phyloP scores from a whole-genome alignment of 176 grass and related monocot species.

The Oryza longistaminata region DNA sequence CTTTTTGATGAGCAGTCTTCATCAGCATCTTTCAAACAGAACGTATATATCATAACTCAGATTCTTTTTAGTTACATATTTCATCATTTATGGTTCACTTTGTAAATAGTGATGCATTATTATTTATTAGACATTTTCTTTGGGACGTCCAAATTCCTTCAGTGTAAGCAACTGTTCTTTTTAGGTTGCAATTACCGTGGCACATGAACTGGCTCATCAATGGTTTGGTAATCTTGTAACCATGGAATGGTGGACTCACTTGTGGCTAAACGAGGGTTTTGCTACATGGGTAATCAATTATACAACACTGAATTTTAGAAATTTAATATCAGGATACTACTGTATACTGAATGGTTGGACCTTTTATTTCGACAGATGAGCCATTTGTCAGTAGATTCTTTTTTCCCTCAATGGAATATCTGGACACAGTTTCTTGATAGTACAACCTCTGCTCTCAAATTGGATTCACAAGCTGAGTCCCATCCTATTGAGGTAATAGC shows the following conservation, averaged over 20 bases:
- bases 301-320: neutral
- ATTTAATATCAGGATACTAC: neutral
- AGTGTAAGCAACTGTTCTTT: slow-evolving; percentile 17
- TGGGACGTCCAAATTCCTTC: neutral
- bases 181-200: slow-evolving; percentile 66
- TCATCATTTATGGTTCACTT: slow-evolving; percentile 1
- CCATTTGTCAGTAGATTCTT: slow-evolving; percentile 58
- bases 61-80: slow-evolving; percentile 19
- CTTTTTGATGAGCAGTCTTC: slow-evolving; percentile 76
- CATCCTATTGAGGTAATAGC: slow-evolving; percentile 82
- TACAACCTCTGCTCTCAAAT: slow-evolving; percentile 48
- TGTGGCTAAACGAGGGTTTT: slow-evolving; percentile 85
- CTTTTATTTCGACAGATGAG: slow-evolving; percentile 56
- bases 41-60: slow-evolving; percentile 27
- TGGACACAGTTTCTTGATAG: slow-evolving; percentile 70
- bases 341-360: slow-evolving; percentile 9
- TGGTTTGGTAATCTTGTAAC: slow-evolving; percentile 95
- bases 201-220: slow-evolving; percentile 86
- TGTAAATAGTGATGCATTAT: neutral
- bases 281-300: slow-evolving; percentile 67
- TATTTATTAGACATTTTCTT: neutral
- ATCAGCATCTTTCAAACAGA: slow-evolving; percentile 58
- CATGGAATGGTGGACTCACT: slow-evolving; percentile 92
- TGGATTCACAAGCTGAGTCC: slow-evolving; percentile 70
- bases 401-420: slow-evolving; percentile 73